These are phyloP conservation scores for Silybum marianum DNA, from an alignment of 129 eudicot species.

Conservation along the genomic window DNA sequence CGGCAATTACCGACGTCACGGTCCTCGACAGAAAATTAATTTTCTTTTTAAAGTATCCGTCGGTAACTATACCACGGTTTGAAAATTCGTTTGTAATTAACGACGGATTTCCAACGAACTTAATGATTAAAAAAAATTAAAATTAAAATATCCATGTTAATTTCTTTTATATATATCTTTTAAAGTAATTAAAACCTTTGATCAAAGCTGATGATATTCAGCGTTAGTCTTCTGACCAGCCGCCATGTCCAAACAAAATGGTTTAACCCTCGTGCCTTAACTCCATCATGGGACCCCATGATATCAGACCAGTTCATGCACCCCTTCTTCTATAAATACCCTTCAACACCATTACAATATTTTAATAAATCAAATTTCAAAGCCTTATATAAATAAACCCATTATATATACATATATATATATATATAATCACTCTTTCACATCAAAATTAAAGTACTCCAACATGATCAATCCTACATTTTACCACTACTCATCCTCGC, in stretches of 20 bases:
- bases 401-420: not conserved
- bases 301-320: not conserved
- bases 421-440: not conserved
- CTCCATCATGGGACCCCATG: not conserved
- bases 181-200: not conserved
- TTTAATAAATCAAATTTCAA: not conserved
- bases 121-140: too few relatives aligned
- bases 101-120: too few relatives aligned
- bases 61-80: too few relatives aligned
- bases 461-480: not conserved
- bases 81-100: too few relatives aligned
- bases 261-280: conserved; percentile 24
- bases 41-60: too few relatives aligned
- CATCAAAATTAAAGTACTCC: not conserved
- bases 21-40: too few relatives aligned
- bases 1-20: too few relatives aligned
- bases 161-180: not conserved
- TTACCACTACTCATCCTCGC: conserved; percentile 7
- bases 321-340: not conserved
- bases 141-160: too few relatives aligned
- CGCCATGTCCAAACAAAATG: conserved; percentile 40
- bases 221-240: conserved; percentile 39
- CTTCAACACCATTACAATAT: not conserved
- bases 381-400: not conserved
- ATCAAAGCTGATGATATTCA: not conserved